phyloP scores from a whole-genome alignment of 2,329 filamentous ascomycete genomes.

The Beauveria scarabaeidicola region DNA sequence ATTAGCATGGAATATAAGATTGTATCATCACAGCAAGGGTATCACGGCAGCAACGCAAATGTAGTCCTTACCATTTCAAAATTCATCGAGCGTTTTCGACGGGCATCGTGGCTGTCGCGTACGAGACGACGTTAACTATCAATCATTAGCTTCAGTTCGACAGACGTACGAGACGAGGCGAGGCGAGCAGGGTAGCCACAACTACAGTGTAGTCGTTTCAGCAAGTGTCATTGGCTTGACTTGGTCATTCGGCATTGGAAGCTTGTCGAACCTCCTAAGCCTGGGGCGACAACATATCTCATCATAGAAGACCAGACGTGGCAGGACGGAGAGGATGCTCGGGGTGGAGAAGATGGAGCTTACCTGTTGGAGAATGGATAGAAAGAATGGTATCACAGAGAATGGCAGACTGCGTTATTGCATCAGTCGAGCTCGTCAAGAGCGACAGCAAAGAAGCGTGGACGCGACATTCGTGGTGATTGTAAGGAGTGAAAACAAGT shows the following conservation, averaged over 20 bases:
- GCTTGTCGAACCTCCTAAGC: conserved; percentile 40
- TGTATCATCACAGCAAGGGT: conserved; percentile 50
- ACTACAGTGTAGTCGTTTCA: conserved; percentile 24
- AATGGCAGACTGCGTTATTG: neutral
- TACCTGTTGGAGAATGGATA: neutral
- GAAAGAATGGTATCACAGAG: neutral
- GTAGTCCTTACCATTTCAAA: conserved; percentile 22
- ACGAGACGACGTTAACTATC: neutral
- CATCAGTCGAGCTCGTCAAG: neutral
- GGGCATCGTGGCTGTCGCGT: neutral
- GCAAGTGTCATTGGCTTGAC: conserved; percentile 49
- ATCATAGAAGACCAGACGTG: conserved; percentile 26
- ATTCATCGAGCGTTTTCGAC: neutral
- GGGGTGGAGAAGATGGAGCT: neutral
- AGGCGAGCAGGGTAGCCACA: neutral
- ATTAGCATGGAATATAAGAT: conserved; percentile 70
- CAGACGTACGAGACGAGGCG: neutral
- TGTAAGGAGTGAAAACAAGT: neutral
- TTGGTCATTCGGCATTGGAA: conserved; percentile 40
- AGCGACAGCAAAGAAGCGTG: neutral
- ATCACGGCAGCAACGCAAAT: conserved; percentile 1
- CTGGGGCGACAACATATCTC: conserved; percentile 43
- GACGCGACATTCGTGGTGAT: neutral
- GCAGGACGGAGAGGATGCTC: neutral
- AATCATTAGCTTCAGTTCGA: neutral